Conservation (phyloP, 805 yeast species). For the Barnettozyma populi region DNA sequence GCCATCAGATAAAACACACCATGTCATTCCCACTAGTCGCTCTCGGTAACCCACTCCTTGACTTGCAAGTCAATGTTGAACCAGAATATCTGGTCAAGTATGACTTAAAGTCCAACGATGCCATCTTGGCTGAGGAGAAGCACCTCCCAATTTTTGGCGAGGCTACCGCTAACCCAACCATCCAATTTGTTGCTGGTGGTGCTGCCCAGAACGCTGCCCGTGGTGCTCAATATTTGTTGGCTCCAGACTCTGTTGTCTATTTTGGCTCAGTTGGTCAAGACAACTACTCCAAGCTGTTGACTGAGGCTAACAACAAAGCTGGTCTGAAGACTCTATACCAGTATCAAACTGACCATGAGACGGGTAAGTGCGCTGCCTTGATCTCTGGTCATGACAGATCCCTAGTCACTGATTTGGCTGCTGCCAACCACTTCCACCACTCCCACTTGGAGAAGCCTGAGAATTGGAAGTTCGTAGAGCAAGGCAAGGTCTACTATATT, state of each 20-base stretch:
- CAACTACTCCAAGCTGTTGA: slow-evolving; percentile 72
- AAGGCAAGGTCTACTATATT: slow-evolving; percentile 78
- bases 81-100: slow-evolving; percentile 71
- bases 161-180: slow-evolving; percentile 52
- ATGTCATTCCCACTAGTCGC: slow-evolving; percentile 72
- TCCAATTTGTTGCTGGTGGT: slow-evolving; percentile 90
- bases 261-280: slow-evolving; percentile 97
- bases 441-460: slow-evolving; percentile 82
- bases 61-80: slow-evolving; percentile 73
- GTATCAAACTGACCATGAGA: slow-evolving; percentile 68
- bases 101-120: slow-evolving; percentile 84
- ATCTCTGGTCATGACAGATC: slow-evolving; percentile 87
- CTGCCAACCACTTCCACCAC: slow-evolving; percentile 95
- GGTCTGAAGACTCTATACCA: slow-evolving; percentile 86
- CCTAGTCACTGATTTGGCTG: slow-evolving; percentile 91
- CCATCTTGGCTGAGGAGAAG: slow-evolving; percentile 76
- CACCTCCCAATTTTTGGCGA: slow-evolving; percentile 87
- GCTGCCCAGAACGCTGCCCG: slow-evolving; percentile 99
- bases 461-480: slow-evolving; percentile 83
- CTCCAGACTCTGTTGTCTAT: slow-evolving; percentile 77
- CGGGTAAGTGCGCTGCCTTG: slow-evolving; percentile 98
- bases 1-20: neutral
- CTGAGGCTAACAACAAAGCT: slow-evolving; percentile 77
- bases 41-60: slow-evolving; percentile 90
- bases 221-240: slow-evolving; percentile 93